Base-by-base conservation (phyloP, 768 basidiomycete genomes). In the Auricularia auricula-judae region DNA sequence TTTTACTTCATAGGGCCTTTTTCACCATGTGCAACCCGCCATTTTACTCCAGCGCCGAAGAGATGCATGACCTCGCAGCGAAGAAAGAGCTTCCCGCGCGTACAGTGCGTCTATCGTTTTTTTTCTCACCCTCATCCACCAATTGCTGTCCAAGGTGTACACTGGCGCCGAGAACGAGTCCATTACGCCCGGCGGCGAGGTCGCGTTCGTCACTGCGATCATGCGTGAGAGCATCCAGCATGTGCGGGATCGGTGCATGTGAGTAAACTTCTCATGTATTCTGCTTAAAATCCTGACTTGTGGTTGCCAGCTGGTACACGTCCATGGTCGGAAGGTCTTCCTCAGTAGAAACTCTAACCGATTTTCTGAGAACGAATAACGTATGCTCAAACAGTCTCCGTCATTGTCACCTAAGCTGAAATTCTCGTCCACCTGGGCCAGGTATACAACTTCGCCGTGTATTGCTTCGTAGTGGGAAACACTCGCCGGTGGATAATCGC, bases 11-110 rank as follows among this genome's bases (percentile, higher is more conserved):
- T 11, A 85, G 83, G 3, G 84, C 86, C 69, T 84, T 88, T 65
- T 93, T 96, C 68, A 85, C 86, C 0, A 92, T 98, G 86, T 98
- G 95, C 75, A 99, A 98, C 73, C 96, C 96, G 0, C 96, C 96
- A 0, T 99, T 99, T 74, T 98, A 97, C 71, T 72, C 78, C n/a
- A 89, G 86, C 64, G 70, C 73, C 0, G 83, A 86, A 36, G 96
- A 98, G 65, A 81, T 93, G 7, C 67, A 70, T 0, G 71, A 74
- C 2, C 86, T 85, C 1, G 82, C 85, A 0, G 80, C 80, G 21
- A 75, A 76, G 4, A 98, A 98, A 69, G 83, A 83, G 59, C 72
- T 78, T 14, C 77, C 76, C 4, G 89, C 96, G 0, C 90, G 1
- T 93, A 93, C 70, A 56, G 84, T 76, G 8, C 4, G 11, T 21